phyloP scores from a whole-genome alignment of 768 basidiomycete genomes.

The Tylopilus felleus region DNA sequence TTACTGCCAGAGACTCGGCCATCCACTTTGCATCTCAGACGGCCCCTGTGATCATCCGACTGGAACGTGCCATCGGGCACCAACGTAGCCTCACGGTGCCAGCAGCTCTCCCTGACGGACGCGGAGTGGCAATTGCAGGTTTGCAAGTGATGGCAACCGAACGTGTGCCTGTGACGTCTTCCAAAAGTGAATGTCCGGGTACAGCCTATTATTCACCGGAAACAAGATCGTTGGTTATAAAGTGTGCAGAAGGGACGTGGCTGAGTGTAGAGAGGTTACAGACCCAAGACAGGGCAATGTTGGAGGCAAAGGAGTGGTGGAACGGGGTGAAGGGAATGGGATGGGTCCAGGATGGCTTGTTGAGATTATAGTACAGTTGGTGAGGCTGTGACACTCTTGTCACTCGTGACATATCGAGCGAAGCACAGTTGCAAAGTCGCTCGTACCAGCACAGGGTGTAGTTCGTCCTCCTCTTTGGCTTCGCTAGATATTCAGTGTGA shows the following conservation, averaged over 20 bases:
- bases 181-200: constrained; percentile 34
- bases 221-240: constrained; percentile 44
- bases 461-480: constrained; percentile 1
- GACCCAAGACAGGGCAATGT: constrained; percentile 53
- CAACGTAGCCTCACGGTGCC: constrained; percentile 25
- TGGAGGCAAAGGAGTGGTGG: constrained; percentile 73
- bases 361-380: constrained; percentile 9
- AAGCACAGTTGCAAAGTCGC: neutral
- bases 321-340: constrained; percentile 53
- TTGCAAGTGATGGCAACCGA: constrained; percentile 11
- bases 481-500: constrained; percentile 8
- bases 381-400: constrained; percentile 13
- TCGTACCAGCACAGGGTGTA: neutral
- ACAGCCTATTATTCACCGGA: constrained; percentile 42
- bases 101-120: constrained; percentile 26
- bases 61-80: constrained; percentile 29
- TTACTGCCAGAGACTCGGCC: constrained; percentile 14
- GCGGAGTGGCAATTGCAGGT: constrained; percentile 23
- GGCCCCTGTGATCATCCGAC: constrained; percentile 13
- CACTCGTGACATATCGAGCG: constrained; percentile 6
- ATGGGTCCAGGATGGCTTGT: constrained; percentile 18
- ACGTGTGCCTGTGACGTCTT: neutral
- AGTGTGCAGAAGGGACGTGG: constrained; percentile 51
- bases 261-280: constrained; percentile 57
- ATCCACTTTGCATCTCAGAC: constrained; percentile 23